These are phyloP conservation scores for Erodium trifolium DNA, from an alignment of 441 rosid species.

Conservation along the genomic window DNA sequence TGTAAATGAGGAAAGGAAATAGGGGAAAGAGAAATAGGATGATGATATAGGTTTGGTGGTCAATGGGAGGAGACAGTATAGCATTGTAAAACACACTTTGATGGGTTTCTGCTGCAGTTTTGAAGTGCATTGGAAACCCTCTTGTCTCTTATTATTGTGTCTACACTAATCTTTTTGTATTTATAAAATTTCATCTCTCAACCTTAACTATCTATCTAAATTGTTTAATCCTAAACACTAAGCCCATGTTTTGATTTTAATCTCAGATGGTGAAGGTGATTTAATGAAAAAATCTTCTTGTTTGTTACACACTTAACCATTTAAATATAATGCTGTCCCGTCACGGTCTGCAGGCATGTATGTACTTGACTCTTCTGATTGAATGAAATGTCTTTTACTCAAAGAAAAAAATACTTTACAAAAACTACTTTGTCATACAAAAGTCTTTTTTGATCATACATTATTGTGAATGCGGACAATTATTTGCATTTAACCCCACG, in stretches of 20 bases:
- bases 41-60: conserved; percentile 16
- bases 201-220: neutral
- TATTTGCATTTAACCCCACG: too few species aligned
- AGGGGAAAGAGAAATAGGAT: conserved; percentile 20
- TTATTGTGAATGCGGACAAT: too few species aligned
- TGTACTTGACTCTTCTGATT: too few species aligned
- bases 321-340: neutral
- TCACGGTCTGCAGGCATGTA: too few species aligned
- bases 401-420: too few species aligned
- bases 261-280: too few species aligned
- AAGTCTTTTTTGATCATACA: too few species aligned
- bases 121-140: conserved; percentile 25
- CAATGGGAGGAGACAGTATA: conserved; percentile 5
- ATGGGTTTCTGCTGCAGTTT: conserved; percentile 44
- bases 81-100: conserved; percentile 10
- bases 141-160: neutral
- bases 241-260: neutral
- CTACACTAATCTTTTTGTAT: neutral
- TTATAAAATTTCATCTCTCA: neutral
- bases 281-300: too few species aligned
- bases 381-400: too few species aligned
- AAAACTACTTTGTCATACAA: too few species aligned
- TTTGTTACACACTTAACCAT: too few species aligned
- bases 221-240: neutral
- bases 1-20: conserved; percentile 39